These are phyloP conservation scores for Epicoccum nigrum DNA, from an alignment of 2,329 filamentous ascomycete species.

Conservation along the genomic window DNA sequence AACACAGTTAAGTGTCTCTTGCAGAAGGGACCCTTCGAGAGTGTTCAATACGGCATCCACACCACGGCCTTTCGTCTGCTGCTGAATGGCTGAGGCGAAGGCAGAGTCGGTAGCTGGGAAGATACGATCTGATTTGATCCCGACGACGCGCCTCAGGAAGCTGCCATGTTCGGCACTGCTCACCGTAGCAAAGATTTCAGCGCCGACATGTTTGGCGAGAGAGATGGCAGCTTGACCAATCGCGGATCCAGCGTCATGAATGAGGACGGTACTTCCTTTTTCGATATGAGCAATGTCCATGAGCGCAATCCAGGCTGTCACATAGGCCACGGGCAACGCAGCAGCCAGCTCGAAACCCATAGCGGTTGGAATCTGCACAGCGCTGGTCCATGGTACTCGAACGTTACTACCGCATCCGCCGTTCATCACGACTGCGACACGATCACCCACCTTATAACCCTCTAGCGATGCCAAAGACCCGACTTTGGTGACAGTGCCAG, in stretches of 20 bases:
- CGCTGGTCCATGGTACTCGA: not conserved
- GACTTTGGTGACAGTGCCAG: conserved; percentile 15
- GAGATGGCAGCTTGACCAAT: conserved; percentile 17
- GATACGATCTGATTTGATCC: conserved; percentile 8
- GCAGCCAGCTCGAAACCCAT: conserved; percentile 26
- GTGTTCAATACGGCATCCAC: conserved; percentile 43
- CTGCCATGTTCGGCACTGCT: not conserved
- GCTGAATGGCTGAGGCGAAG: conserved; percentile 25
- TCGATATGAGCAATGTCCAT: conserved; percentile 19
- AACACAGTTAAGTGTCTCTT: conserved; percentile 53
- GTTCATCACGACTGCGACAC: conserved; percentile 9
- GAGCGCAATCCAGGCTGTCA: conserved; percentile 25
- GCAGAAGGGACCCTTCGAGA: conserved; percentile 33
- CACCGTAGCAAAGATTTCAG: conserved; percentile 4
- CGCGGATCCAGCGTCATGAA: conserved; percentile 31
- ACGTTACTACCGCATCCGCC: not conserved
- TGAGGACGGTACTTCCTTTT: conserved; percentile 32
- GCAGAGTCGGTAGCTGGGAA: conserved; percentile 29
- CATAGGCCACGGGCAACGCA: conserved; percentile 23
- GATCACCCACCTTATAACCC: conserved; percentile 13
- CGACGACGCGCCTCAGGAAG: conserved; percentile 12
- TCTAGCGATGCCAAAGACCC: not conserved
- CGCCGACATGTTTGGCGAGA: not conserved
- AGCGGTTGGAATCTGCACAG: conserved; percentile 10
- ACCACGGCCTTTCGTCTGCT: conserved; percentile 29